Conservation (phyloP, 352 stramenopile genomes). For the Phytopythium vexans region DNA sequence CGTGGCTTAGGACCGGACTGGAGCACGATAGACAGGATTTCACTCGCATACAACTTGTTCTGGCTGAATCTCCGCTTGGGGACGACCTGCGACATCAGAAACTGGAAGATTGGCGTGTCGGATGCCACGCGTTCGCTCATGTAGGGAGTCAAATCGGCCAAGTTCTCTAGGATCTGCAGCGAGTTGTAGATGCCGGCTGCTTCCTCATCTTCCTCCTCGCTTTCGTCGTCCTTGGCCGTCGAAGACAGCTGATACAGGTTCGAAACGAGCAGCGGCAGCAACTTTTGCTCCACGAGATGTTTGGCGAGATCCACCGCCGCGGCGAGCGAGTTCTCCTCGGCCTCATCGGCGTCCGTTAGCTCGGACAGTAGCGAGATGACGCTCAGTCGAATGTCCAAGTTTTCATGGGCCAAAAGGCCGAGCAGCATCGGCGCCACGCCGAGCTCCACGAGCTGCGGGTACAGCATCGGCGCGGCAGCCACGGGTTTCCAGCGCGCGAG, state of each 20-base stretch:
- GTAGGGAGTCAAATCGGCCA: slow-evolving; percentile 56
- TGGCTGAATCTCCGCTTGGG: slow-evolving; percentile 34
- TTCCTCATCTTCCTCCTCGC: slow-evolving; percentile 59
- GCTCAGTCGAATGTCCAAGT: slow-evolving; percentile 66
- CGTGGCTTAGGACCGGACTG: slow-evolving; percentile 48
- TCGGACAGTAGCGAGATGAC: slow-evolving; percentile 61
- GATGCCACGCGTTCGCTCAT: slow-evolving; percentile 41
- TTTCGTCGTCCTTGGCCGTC: slow-evolving; percentile 8
- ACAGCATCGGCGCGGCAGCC: slow-evolving; percentile 61
- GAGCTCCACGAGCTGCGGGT: slow-evolving; percentile 50
- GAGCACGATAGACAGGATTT: slow-evolving; percentile 84
- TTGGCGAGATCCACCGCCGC: slow-evolving; percentile 38
- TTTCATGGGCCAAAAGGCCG: slow-evolving; percentile 78
- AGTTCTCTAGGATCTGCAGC: slow-evolving; percentile 80
- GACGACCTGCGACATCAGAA: slow-evolving; percentile 52
- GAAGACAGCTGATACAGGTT: slow-evolving; percentile 41
- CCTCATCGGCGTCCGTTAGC: slow-evolving; percentile 70
- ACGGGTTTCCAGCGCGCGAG: slow-evolving; percentile 53
- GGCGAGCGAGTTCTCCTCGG: slow-evolving; percentile 28
- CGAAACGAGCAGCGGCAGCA: slow-evolving; percentile 44
- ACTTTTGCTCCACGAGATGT: slow-evolving; percentile 58
- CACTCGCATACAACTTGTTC: slow-evolving; percentile 84
- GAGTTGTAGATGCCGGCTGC: slow-evolving; percentile 67
- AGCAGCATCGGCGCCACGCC: slow-evolving; percentile 66
- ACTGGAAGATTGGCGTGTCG: slow-evolving; percentile 49